phyloP scores from a whole-genome alignment of 345 rosid species.

The Atalantia buxifolia region DNA sequence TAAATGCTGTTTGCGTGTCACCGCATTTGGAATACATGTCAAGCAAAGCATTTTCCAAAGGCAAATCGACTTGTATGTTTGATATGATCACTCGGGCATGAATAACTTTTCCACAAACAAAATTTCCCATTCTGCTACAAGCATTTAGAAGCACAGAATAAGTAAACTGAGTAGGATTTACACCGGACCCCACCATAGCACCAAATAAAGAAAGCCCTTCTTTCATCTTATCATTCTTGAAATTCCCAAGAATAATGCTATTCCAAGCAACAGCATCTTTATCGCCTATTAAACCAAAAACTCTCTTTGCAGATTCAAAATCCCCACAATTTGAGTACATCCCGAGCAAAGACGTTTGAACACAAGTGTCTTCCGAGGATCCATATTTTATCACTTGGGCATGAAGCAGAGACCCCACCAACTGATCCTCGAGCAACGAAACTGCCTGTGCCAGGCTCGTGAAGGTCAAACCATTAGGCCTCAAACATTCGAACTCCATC shows the following conservation, averaged over 20 bases:
- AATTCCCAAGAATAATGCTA: constrained; percentile 59
- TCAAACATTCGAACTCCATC: constrained; percentile 44
- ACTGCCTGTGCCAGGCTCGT: constrained; percentile 67
- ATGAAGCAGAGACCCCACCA: constrained; percentile 52
- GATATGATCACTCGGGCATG: constrained; percentile 56
- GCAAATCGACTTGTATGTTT: constrained; percentile 42
- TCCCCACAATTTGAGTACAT: constrained; percentile 69
- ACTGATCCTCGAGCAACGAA: constrained; percentile 42
- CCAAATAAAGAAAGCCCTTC: constrained; percentile 43
- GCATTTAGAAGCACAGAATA: constrained; percentile 70
- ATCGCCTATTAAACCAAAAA: constrained; percentile 40
- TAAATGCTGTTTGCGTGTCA: constrained; percentile 37
- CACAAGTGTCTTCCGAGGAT: constrained; percentile 36
- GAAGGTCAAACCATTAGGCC: constrained; percentile 64
- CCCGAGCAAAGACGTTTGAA: constrained; percentile 77
- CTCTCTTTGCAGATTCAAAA: constrained; percentile 47
- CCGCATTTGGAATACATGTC: constrained; percentile 81
- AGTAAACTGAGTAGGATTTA: constrained; percentile 59
- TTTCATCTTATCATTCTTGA: constrained; percentile 55
- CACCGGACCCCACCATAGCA: constrained; percentile 51
- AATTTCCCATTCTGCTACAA: constrained; percentile 51
- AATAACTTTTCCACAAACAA: constrained; percentile 36
- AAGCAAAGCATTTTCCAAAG: constrained; percentile 71
- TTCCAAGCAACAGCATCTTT: constrained; percentile 81
- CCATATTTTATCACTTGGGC: constrained; percentile 51